phyloP scores from a whole-genome alignment of 2,329 filamentous ascomycete species.

The Nakataea oryzae region DNA sequence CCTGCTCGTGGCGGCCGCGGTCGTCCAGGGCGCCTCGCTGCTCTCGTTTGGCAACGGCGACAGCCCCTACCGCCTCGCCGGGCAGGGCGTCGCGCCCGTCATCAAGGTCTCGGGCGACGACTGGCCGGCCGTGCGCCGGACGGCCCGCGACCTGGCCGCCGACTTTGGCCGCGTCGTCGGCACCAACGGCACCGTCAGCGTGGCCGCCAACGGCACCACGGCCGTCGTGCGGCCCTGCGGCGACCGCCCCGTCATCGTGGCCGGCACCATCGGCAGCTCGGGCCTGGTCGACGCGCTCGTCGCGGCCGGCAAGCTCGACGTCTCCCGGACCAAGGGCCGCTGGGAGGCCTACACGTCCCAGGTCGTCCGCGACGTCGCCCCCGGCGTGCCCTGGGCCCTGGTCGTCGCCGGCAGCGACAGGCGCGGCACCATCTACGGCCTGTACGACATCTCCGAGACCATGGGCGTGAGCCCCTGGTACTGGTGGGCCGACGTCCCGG shows the following conservation, averaged over 20 bases:
- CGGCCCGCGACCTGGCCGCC: constrained; percentile 13
- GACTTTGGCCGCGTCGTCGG: constrained; percentile 15
- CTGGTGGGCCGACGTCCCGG: constrained; percentile 43
- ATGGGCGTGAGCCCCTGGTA: constrained; percentile 52
- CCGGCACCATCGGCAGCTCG: constrained; percentile 43
- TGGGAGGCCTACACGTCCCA: constrained; percentile 44
- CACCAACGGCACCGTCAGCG: constrained; percentile 8
- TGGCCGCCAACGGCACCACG: not conserved
- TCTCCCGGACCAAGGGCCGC: constrained; percentile 32
- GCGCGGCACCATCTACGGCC: constrained; percentile 44
- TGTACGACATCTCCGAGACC: constrained; percentile 47
- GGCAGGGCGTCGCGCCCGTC: constrained; percentile 11
- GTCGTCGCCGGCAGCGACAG: constrained; percentile 47
- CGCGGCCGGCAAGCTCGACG: constrained; percentile 32
- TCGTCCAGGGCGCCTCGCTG: not conserved
- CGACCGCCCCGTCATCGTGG: constrained; percentile 25
- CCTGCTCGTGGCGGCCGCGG: not conserved
- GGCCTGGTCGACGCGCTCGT: constrained; percentile 35
- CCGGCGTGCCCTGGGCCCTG: constrained; percentile 23
- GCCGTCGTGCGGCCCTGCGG: not conserved
- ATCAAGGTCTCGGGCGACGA: constrained; percentile 13
- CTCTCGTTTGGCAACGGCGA: constrained; percentile 5
- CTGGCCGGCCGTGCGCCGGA: constrained; percentile 13
- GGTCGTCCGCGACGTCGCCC: constrained; percentile 28
- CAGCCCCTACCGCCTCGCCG: constrained; percentile 10